These are phyloP conservation scores for Hibiscus trionum DNA, from an alignment of 345 rosid genomes.

Conservation along the genomic window DNA sequence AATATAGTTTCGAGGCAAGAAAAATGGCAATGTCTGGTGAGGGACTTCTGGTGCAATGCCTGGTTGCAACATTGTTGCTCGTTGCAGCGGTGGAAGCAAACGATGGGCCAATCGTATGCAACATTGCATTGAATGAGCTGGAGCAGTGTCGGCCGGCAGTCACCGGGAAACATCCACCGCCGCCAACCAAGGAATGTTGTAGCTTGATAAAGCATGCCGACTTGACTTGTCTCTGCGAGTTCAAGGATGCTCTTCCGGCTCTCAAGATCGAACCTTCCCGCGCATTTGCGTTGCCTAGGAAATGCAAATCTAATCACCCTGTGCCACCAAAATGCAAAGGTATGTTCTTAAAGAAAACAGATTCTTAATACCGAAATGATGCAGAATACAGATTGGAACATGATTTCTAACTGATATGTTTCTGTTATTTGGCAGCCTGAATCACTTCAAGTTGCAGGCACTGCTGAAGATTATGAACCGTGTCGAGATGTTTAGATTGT, in stretches of 20 bases:
- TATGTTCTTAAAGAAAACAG: not conserved
- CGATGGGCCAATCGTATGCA: constrained; percentile 26
- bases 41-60: constrained; percentile 2
- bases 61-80: constrained; percentile 4
- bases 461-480: not conserved
- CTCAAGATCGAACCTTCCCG: constrained; percentile 33
- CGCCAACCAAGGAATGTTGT: constrained; percentile 42
- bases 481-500: not conserved
- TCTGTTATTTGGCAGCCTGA: not conserved
- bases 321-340: constrained; percentile 32
- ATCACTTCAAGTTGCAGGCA: not conserved
- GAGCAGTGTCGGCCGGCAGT: constrained; percentile 41
- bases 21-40: not conserved
- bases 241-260: constrained; percentile 33
- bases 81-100: constrained; percentile 22
- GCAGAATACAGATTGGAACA: not conserved
- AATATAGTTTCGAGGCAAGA: not conserved
- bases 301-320: constrained; percentile 42
- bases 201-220: constrained; percentile 25
- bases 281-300: constrained; percentile 39
- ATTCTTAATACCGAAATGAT: no score
- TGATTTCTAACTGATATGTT: not conserved
- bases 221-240: constrained; percentile 42
- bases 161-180: constrained; percentile 35
- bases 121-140: constrained; percentile 27